Percentiles rank a stretch among this genome's conserved stretches.
Conservation (phyloP, 305 asterid genomes). For the Fraxinus floribunda region DNA sequence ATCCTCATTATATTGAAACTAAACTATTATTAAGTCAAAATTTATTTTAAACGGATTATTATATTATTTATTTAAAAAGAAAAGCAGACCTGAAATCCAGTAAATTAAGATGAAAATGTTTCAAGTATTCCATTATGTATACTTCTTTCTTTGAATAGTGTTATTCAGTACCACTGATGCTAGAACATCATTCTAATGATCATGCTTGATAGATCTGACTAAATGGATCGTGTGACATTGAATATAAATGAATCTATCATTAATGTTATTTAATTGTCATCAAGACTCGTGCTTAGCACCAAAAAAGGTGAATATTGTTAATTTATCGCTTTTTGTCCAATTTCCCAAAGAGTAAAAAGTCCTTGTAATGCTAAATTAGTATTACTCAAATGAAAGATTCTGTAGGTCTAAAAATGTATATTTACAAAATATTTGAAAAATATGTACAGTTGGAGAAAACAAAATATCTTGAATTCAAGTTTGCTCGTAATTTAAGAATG, state of each 20-base stretch:
- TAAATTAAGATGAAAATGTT: not conserved
- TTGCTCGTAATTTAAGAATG: too few relatives aligned
- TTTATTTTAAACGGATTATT: not conserved
- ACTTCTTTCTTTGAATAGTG: not conserved
- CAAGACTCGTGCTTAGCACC: not conserved
- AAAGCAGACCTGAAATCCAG: not conserved
- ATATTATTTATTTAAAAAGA: not conserved
- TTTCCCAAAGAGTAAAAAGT: too few relatives aligned
- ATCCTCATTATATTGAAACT: not conserved
- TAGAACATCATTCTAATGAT: not conserved
- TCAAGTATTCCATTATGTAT: not conserved
- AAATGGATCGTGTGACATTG: not conserved
- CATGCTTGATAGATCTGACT: not conserved
- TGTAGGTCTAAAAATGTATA: too few relatives aligned
- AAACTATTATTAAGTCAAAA: not conserved
- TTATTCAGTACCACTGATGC: too few relatives aligned
- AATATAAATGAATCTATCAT: not conserved
- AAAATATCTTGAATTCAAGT: too few relatives aligned
- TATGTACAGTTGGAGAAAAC: too few relatives aligned
- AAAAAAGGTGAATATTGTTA: not conserved
- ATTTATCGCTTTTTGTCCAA: not conserved
- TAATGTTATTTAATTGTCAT: not conserved
- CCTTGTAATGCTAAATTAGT: too few relatives aligned
- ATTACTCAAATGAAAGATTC: too few relatives aligned
- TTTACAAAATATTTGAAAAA: too few relatives aligned